A percentile compares a stretch with the other conserved stretches of the same genome.
Conservation (phyloP, 441 rosid genomes). For the Adansonia madagascariensis region DNA sequence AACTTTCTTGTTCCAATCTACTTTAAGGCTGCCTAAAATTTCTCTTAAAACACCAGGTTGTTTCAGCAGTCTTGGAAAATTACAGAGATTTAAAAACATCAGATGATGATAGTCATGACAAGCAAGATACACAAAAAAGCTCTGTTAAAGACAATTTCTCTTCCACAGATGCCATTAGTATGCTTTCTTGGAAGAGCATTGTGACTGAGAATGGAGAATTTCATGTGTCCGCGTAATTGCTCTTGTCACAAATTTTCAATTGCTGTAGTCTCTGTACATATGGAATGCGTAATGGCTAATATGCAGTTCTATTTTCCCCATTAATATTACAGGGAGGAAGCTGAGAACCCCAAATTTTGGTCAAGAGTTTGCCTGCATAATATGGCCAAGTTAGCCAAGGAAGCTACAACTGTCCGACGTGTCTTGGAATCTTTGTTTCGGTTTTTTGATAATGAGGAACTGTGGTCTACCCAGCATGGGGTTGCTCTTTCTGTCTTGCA, state of each 20-base stretch:
- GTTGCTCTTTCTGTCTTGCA: constrained; percentile 59
- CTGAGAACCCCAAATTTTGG: constrained; percentile 60
- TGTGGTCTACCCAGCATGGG: constrained; percentile 61
- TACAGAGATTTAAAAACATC: constrained; percentile 43
- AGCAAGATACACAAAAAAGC: constrained; percentile 44
- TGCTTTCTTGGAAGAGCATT: constrained; percentile 58
- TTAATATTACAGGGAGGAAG: constrained; percentile 43
- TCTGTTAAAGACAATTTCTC: constrained; percentile 42
- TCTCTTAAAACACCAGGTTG: constrained; percentile 43
- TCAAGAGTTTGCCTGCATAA: constrained; percentile 63
- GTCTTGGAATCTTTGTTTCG: constrained; percentile 68
- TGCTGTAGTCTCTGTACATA: constrained; percentile 10
- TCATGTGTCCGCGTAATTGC: constrained; percentile 52
- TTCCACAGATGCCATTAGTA: constrained; percentile 47
- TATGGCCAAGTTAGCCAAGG: constrained; percentile 65
- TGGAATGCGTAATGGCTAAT: constrained; percentile 22
- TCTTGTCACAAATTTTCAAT: constrained; percentile 33
- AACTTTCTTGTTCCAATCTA: neutral
- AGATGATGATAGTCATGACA: constrained; percentile 32
- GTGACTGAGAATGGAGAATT: constrained; percentile 73
- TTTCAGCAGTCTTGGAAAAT: constrained; percentile 69
- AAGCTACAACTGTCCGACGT: constrained; percentile 63
- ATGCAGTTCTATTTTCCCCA: neutral
- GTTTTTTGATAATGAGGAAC: constrained; percentile 54
- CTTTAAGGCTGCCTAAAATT: constrained; percentile 15